Percentiles rank a stretch among this genome's conserved stretches.
phyloP scores from a whole-genome alignment of 31 red algal genomes.

The Endocladia muricata region DNA sequence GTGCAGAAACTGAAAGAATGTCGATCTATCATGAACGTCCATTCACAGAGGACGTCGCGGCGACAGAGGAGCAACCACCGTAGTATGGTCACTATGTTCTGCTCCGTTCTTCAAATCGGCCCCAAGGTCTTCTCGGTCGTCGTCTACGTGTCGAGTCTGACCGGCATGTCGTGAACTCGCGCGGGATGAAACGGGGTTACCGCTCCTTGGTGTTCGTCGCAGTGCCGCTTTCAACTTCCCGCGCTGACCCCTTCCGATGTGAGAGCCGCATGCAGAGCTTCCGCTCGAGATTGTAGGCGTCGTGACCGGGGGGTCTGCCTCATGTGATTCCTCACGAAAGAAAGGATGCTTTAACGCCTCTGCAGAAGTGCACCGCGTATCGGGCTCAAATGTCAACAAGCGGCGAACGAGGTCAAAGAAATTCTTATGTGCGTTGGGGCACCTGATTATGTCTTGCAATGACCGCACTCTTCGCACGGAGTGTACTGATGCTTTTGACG shows the following conservation, averaged over 20 bases:
- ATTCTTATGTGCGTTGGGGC: conserved; percentile 39
- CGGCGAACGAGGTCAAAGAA: conserved; percentile 75
- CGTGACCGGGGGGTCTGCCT: conserved; percentile 15
- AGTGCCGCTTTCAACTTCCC: neutral
- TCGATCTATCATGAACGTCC: too few species aligned
- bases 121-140: conserved; percentile 21
- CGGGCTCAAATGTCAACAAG: conserved; percentile 73
- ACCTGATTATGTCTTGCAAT: conserved; percentile 51
- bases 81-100: conserved; percentile 26
- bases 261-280: conserved; percentile 20
- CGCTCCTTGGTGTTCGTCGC: neutral
- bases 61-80: neutral
- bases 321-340: conserved; percentile 26
- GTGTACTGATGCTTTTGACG: conserved; percentile 50
- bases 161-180: neutral
- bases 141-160: neutral
- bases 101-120: neutral
- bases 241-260: neutral
- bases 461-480: conserved; percentile 44
- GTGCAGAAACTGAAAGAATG: too few species aligned
- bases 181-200: neutral
- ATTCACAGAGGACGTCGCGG: neutral
- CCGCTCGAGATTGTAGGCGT: conserved; percentile 33
- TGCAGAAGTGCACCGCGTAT: conserved; percentile 61
- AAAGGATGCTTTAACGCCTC: conserved; percentile 84